A percentile compares a stretch with the other conserved stretches of the same genome.
Evolutionary conservation across 306 rosid genomes (phyloP).

Genomic region (Cicer arietinum): DNA sequence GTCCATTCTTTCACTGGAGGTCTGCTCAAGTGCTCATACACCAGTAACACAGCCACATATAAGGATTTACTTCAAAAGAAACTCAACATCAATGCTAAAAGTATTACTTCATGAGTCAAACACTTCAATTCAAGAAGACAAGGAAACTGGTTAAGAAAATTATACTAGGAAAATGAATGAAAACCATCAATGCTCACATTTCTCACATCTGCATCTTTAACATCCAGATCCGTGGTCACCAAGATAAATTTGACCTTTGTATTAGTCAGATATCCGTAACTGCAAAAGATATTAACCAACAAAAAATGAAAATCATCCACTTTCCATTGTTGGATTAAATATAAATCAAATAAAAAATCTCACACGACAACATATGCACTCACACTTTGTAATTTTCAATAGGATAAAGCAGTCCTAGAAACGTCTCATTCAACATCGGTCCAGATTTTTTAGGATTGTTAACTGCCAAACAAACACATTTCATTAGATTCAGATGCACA

Average conservation of each 20-base stretch:
- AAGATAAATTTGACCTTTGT: constrained; percentile 94
- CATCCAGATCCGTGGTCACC: constrained; percentile 94
- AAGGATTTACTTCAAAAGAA: constrained; percentile 21
- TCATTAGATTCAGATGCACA: constrained; percentile 10
- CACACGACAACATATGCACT: constrained; percentile 46
- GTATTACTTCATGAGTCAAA: neutral
- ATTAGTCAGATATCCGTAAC: constrained; percentile 93
- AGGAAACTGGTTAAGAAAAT: neutral
- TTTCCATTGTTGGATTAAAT: neutral
- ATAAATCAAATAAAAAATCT: constrained; percentile 20
- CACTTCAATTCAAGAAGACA: constrained; percentile 9
- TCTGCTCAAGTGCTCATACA: neutral
- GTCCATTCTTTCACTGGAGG: neutral
- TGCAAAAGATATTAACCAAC: constrained; percentile 42
- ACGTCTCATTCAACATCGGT: constrained; percentile 85
- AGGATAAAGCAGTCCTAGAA: constrained; percentile 92
- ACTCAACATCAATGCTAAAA: constrained; percentile 10
- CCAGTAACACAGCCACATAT: neutral
- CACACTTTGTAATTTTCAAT: constrained; percentile 95
- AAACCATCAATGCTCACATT: constrained; percentile 67
- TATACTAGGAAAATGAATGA: neutral
- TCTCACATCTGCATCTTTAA: constrained; percentile 85
- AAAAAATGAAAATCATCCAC: constrained; percentile 17
- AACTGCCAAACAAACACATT: constrained; percentile 56
- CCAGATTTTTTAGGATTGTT: constrained; percentile 92